phyloP scores from a whole-genome alignment of 495 filamentous ascomycete genomes.

The Aspergillus bridgeri region DNA sequence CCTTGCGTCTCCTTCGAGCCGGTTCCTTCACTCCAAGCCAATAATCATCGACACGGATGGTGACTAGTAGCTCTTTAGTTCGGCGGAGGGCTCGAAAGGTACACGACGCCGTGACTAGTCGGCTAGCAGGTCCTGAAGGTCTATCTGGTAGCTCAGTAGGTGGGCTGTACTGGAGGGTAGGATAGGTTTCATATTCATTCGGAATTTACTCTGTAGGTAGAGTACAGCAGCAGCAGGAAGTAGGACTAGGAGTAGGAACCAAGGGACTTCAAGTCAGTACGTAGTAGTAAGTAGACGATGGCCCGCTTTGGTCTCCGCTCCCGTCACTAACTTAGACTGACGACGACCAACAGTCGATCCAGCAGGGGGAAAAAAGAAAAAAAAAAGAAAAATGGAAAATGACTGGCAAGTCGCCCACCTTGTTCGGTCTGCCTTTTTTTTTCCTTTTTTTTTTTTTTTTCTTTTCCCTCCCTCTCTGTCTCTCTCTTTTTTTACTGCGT shows the following conservation, averaged over 20 bases:
- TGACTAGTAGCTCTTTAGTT: not conserved
- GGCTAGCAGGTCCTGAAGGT: not conserved
- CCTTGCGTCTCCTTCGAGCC: conserved; percentile 17
- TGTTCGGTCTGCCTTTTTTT: no score
- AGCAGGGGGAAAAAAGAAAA: no score
- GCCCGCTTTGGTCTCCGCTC: conserved; percentile 10
- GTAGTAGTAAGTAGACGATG: conserved; percentile 2
- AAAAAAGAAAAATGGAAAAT: not conserved
- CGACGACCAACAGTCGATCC: conserved; percentile 5
- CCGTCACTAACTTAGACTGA: conserved; percentile 6
- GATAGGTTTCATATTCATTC: no score
- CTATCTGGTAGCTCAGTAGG: no score
- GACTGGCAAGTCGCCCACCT: conserved; percentile 10
- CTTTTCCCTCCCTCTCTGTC: not conserved
- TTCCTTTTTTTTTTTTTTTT: not conserved
- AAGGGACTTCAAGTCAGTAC: no score
- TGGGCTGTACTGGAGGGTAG: not conserved
- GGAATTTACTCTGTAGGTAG: no score
- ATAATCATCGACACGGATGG: not conserved
- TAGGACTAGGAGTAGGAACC: not conserved
- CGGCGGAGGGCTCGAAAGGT: not conserved
- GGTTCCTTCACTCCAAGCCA: conserved; percentile 1
- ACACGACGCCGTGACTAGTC: not conserved
- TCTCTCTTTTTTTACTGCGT: no score
- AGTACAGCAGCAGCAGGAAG: not conserved